Percentiles rank a stretch among this genome's conserved stretches.
Evolutionary conservation across 2,329 filamentous ascomycete species (phyloP).

Genomic region (Aspergillus floridensis): DNA sequence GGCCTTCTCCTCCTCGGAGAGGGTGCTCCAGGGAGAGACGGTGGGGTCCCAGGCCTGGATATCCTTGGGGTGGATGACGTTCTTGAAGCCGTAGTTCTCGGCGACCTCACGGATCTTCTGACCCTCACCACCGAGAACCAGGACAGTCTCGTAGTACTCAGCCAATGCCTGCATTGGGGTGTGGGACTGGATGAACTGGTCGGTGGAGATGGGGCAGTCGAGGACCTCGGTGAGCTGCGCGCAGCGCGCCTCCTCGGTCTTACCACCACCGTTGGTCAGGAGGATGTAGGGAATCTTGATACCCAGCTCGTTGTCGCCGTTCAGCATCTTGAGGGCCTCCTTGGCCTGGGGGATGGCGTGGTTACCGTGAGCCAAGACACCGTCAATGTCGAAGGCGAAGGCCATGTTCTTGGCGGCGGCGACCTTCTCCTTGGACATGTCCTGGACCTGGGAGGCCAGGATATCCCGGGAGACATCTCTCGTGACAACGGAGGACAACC

Average conservation of each 20-base stretch:
- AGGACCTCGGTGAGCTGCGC: conserved; percentile 67
- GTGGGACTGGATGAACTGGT: conserved; percentile 76
- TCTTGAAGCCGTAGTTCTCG: conserved; percentile 70
- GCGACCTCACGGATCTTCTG: conserved; percentile 72
- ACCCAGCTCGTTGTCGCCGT: conserved; percentile 72
- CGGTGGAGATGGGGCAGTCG: conserved; percentile 61
- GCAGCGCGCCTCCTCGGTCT: conserved; percentile 64
- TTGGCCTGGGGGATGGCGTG: conserved; percentile 66
- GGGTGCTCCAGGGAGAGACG: conserved; percentile 67
- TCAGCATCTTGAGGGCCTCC: conserved; percentile 66
- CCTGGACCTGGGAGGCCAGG: conserved; percentile 68
- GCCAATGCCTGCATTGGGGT: conserved; percentile 73
- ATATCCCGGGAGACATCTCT: conserved; percentile 60
- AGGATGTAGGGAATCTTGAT: conserved; percentile 77
- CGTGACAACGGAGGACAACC: conserved; percentile 61
- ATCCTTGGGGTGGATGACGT: conserved; percentile 71
- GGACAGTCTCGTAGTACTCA: conserved; percentile 73
- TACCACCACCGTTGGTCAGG: conserved; percentile 71
- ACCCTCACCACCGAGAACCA: conserved; percentile 72
- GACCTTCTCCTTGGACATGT: conserved; percentile 64
- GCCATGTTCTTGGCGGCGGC: conserved; percentile 73
- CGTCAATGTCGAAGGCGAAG: conserved; percentile 69
- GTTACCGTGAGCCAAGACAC: conserved; percentile 72
- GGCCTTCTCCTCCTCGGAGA: conserved; percentile 65
- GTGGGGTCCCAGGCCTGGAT: conserved; percentile 67